These are phyloP conservation scores for Fusarium sp. DNA, from an alignment of 2,329 filamentous ascomycete genomes.

Conservation along the genomic window DNA sequence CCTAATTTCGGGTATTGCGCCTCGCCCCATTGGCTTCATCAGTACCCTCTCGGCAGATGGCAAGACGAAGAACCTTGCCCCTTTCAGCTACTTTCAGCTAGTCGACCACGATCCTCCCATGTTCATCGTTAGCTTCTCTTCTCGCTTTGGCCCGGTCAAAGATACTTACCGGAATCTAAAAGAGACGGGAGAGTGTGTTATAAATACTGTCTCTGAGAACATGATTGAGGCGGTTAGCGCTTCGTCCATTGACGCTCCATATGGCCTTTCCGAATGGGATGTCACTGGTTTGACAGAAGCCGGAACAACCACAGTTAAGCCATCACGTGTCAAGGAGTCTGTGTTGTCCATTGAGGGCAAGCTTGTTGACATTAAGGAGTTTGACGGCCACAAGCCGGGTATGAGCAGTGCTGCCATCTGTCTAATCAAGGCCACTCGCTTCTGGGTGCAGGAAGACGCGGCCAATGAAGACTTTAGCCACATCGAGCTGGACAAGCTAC, in stretches of 20 bases:
- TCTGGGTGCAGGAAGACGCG: not conserved
- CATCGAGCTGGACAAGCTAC: not conserved
- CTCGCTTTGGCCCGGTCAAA: constrained; percentile 66
- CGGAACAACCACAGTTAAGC: not conserved
- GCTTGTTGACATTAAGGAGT: not conserved
- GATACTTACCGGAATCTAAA: constrained; percentile 79
- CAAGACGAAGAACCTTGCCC: constrained; percentile 74
- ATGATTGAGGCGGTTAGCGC: constrained; percentile 86
- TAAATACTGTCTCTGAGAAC: constrained; percentile 85
- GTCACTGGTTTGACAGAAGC: not conserved
- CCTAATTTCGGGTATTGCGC: constrained; percentile 81
- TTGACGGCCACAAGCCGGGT: not conserved
- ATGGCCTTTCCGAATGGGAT: constrained; percentile 53
- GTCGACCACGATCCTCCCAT: constrained; percentile 85
- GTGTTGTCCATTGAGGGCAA: not conserved
- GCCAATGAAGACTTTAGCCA: not conserved
- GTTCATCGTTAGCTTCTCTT: constrained; percentile 69
- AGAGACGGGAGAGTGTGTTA: constrained; percentile 76
- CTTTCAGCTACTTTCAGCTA: constrained; percentile 84
- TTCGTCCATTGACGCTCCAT: constrained; percentile 77
- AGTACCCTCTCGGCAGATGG: constrained; percentile 68
- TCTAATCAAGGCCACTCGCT: not conserved
- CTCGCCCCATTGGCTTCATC: constrained; percentile 76
- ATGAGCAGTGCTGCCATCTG: not conserved
- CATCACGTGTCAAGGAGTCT: not conserved